phyloP scores from a whole-genome alignment of 163 green algal species.

The Scenedesmus sp. region DNA sequence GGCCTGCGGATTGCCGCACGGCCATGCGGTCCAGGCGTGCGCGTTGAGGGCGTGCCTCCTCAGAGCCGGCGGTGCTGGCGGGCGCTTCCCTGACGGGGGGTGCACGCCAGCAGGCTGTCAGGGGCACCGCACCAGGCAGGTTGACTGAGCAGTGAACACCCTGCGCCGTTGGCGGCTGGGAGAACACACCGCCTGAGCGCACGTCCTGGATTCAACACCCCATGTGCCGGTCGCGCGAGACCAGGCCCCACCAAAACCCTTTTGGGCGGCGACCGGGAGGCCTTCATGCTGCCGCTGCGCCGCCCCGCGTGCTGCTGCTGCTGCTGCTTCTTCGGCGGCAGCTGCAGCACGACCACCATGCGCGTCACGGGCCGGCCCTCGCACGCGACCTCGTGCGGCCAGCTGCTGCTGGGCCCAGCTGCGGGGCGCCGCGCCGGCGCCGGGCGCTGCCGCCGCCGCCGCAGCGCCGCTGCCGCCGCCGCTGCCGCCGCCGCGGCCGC shows the following conservation, averaged over 20 bases:
- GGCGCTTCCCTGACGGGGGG: constrained; percentile 7
- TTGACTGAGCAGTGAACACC: constrained; percentile 18
- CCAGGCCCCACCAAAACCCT: too few species aligned
- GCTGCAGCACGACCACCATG: constrained; percentile 31
- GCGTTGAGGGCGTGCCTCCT: constrained; percentile 14
- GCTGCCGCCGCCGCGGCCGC: not conserved
- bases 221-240: too few species aligned
- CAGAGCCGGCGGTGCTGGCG: not conserved
- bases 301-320: too few species aligned
- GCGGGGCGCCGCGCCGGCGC: not conserved
- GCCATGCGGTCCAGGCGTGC: not conserved
- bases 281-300: too few species aligned
- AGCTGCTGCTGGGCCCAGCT: not conserved
- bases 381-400: constrained; percentile 33
- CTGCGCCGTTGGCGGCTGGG: constrained; percentile 1
- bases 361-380: constrained; percentile 42
- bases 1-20: constrained; percentile 2
- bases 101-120: not conserved
- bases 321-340: constrained; percentile 1
- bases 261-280: too few species aligned
- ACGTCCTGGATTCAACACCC: constrained; percentile 5
- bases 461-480: not conserved
- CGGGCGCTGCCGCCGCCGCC: not conserved
- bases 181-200: constrained; percentile 23
- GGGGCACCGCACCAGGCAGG: constrained; percentile 5